Base-by-base conservation (phyloP, 306 rosid species). In the Cucurbita pepo region DNA sequence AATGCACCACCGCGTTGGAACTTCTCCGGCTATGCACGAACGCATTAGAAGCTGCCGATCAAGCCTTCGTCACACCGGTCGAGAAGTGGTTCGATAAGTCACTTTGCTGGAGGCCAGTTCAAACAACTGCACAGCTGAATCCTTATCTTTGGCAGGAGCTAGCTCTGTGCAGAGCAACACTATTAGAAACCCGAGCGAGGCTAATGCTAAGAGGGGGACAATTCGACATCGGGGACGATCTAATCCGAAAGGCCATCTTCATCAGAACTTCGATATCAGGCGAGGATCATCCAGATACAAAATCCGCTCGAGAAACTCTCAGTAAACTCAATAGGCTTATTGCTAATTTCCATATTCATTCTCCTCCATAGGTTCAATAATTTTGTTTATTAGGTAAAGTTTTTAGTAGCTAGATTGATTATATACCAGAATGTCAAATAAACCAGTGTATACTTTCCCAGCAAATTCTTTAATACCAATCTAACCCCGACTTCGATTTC, bases 71-170 rank as follows among this genome's bases (percentile, higher is more conserved):
- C 36, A 77, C 88, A 36, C 97, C 97, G 0, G 97, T 86, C 44
- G 96, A 91, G 79, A 91, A 85, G 83, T 89, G 96, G 91, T 50
- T 87, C 15, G 88, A 89, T 74, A 87, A 86, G 75, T 87, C 96
- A 7, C 94, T 89, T 16, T 91, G 96, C 53, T 91, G 96, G 90
- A 79, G 89, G 77, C 86, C 96, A 36, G 80, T 86, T 78, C 91
- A 86, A 70, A 91, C 96, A 30, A 82, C 81, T 76, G 97, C 97
- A 44, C 94, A 91, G 80, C 73, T 89, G 82, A 87, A 89, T 76
- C 97, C 96, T 48, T 91, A 81, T 74, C 94, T 91, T 57, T 91
- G 97, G 97, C 94, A 91, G 71, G 96, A 91, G 75, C 67, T 89
- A 34, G 96, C 97, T 38, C 81, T 91, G 19, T 82, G 88, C 56